Percentiles rank a stretch among this genome's conserved stretches.
phyloP scores from a whole-genome alignment of 2,329 filamentous ascomycete genomes.

The Rutstroemia sp. region DNA sequence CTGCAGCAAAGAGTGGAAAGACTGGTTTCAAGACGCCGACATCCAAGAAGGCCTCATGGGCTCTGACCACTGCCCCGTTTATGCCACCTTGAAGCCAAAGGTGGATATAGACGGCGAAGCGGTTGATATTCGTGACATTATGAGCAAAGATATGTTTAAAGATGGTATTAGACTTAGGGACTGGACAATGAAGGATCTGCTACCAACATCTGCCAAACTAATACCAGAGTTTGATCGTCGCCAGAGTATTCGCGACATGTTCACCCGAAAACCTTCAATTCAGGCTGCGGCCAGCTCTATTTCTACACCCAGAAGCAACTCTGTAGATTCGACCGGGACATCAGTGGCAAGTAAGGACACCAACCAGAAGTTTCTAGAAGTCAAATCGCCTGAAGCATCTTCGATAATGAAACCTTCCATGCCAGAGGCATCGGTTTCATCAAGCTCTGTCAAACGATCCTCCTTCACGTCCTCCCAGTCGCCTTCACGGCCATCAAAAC shows the following conservation, averaged over 20 bases:
- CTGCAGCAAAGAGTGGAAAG: slow-evolving; percentile 69
- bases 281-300: neutral
- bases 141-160: slow-evolving; percentile 74
- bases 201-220: slow-evolving; percentile 71
- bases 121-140: slow-evolving; percentile 57
- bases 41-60: slow-evolving; percentile 93
- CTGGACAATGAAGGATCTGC: slow-evolving; percentile 58
- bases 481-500: slow-evolving; percentile 36
- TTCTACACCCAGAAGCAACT: neutral
- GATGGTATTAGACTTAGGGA: slow-evolving; percentile 58
- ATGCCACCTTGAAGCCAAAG: slow-evolving; percentile 60
- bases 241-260: slow-evolving; percentile 89
- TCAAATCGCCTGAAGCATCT: neutral
- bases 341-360: neutral
- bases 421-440: neutral
- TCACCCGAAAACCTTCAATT: slow-evolving; percentile 46
- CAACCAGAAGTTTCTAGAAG: neutral
- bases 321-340: neutral
- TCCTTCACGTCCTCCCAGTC: slow-evolving; percentile 2
- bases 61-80: slow-evolving; percentile 95
- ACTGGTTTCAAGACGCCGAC: slow-evolving; percentile 73
- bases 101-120: slow-evolving; percentile 43
- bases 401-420: neutral
- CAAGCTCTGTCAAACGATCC: slow-evolving; percentile 14
- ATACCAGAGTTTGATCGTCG: slow-evolving; percentile 84